Conservation (phyloP, 1,284 basidiomycete species). For the Schizophyllum commune region DNA sequence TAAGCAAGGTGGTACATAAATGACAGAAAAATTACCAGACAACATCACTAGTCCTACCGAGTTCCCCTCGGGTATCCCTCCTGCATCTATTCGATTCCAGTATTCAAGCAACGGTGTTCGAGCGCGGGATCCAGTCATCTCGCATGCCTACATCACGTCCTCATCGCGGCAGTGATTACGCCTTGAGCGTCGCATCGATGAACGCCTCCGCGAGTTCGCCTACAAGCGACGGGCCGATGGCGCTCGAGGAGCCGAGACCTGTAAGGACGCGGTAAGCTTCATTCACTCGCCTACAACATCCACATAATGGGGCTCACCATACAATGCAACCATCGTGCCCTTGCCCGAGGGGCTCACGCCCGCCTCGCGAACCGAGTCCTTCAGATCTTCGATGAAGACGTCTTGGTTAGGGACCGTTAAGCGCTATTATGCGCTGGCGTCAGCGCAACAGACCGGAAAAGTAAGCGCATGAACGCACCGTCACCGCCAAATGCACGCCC, state of each 20-base stretch:
- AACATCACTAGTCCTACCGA: too few relatives aligned
- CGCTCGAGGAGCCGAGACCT: conserved; percentile 86
- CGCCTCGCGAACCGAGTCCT: conserved; percentile 63
- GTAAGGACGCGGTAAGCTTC: conserved; percentile 1
- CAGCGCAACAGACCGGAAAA: conserved; percentile 2
- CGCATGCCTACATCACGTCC: neutral
- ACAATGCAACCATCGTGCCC: conserved; percentile 82
- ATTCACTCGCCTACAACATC: neutral
- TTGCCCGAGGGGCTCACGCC: conserved; percentile 47
- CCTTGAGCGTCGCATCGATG: conserved; percentile 79
- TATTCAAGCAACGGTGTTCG: too few relatives aligned
- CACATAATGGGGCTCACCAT: conserved; percentile 54
- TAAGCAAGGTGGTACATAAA: too few relatives aligned
- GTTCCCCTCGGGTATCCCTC: too few relatives aligned
- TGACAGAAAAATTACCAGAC: too few relatives aligned
- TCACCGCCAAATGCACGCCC: conserved; percentile 91
- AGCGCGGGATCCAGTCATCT: neutral
- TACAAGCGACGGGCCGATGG: conserved; percentile 85
- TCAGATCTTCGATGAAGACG: conserved; percentile 76
- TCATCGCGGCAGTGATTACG: conserved; percentile 26
- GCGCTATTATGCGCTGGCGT: conserved; percentile 33
- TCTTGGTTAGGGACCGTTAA: conserved; percentile 75
- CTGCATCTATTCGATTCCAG: too few relatives aligned
- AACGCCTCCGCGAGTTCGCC: conserved; percentile 77
- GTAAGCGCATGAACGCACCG: conserved; percentile 38